Evolutionary conservation across 2,329 filamentous ascomycete genomes (phyloP).

Genomic region (Tolypocladium ovalisporum): DNA sequence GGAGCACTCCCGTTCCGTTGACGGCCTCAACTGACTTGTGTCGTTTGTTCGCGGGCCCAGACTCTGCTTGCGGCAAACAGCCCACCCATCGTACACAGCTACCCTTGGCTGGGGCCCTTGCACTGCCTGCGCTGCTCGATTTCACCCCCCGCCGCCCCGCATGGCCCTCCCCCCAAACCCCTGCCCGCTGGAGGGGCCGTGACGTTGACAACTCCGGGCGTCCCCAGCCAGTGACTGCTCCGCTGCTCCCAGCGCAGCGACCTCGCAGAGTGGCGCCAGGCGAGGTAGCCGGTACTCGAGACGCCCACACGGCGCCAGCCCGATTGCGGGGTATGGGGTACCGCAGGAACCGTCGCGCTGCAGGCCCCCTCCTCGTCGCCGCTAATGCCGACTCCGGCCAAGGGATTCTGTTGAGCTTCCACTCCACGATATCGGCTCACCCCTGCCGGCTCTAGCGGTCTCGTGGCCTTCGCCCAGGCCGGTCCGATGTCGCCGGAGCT

Average conservation of each 20-base stretch:
- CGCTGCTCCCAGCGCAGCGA: neutral
- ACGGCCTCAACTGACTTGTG: neutral
- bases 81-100: neutral
- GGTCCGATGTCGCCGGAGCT: neutral
- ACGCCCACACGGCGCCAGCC: conserved; percentile 2
- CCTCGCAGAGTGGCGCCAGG: neutral
- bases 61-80: neutral
- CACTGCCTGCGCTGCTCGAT: neutral
- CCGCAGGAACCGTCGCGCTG: neutral
- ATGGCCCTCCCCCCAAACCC: neutral
- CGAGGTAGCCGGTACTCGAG: conserved; percentile 7
- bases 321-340: conserved; percentile 14
- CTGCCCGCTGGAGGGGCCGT: neutral
- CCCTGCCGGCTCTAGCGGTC: neutral
- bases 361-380: neutral
- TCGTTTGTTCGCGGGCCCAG: neutral
- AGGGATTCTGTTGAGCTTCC: neutral
- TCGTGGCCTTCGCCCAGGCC: neutral
- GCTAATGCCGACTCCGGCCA: too few relatives aligned
- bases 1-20: neutral
- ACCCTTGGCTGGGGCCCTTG: neutral
- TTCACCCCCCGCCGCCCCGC: neutral
- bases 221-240: too few relatives aligned
- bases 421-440: neutral
- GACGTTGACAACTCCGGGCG: neutral